Evolutionary conservation across 495 filamentous ascomycete species (phyloP).

Genomic region (Xylaria castorea): DNA sequence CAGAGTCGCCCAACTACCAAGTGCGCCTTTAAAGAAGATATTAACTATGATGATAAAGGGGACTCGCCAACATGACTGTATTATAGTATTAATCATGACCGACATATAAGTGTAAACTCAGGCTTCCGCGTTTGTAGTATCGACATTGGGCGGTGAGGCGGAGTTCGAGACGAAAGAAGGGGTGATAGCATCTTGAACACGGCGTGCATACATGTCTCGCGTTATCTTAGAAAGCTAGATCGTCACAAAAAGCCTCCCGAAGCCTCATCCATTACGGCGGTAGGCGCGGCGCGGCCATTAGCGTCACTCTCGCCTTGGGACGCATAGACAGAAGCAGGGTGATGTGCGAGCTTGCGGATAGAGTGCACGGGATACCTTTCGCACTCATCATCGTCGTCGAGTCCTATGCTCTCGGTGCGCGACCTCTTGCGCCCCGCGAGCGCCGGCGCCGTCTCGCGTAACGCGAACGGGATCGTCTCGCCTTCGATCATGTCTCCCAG

Average conservation of each 20-base stretch:
- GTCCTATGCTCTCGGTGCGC: slow-evolving; percentile 36
- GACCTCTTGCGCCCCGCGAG: slow-evolving; percentile 35
- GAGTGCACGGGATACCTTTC: slow-evolving; percentile 36
- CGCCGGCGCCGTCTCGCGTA: neutral
- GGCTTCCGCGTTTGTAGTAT: neutral
- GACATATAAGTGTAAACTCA: neutral
- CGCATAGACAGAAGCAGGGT: slow-evolving; percentile 10
- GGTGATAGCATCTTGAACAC: neutral
- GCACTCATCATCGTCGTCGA: slow-evolving; percentile 28
- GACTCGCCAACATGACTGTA: neutral
- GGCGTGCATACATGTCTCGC: neutral
- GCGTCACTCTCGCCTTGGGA: neutral
- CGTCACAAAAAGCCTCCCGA: slow-evolving; percentile 9
- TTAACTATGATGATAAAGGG: neutral
- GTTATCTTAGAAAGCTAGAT: neutral
- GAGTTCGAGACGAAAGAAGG: neutral
- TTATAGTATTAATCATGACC: neutral
- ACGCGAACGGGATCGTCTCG: slow-evolving; percentile 14
- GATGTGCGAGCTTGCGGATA: slow-evolving; percentile 40
- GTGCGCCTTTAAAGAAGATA: neutral
- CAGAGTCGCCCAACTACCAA: neutral
- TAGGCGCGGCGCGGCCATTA: slow-evolving; percentile 28
- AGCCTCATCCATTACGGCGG: slow-evolving; percentile 39
- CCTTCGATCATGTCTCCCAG: slow-evolving; percentile 24
- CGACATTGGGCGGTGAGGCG: neutral